phyloP scores from a whole-genome alignment of 2,329 filamentous ascomycete genomes.

The Pestalotiopsis sp. region DNA sequence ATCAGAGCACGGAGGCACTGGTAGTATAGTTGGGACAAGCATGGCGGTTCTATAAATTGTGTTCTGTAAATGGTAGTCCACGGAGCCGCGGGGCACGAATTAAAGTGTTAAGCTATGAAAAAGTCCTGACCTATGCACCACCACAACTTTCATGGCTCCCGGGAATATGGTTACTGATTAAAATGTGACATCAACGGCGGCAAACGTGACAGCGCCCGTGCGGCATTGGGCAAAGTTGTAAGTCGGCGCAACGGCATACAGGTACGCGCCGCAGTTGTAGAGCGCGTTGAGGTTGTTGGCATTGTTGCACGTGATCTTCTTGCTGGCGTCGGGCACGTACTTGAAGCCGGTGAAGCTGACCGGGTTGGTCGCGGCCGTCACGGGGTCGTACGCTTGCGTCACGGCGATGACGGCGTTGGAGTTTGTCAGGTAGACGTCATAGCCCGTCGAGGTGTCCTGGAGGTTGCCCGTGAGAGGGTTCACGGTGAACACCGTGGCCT shows the following conservation, averaged over 20 bases:
- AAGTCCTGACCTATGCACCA: too few species aligned
- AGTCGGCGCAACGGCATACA: not conserved
- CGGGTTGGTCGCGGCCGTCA: not conserved
- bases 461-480: not conserved
- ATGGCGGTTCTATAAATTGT: too few species aligned
- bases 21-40: too few species aligned
- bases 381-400: not conserved
- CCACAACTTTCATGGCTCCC: too few species aligned
- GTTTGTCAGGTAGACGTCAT: not conserved
- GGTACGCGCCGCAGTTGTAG: not conserved
- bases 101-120: too few species aligned
- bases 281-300: not conserved
- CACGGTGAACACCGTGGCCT: not conserved
- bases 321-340: not conserved
- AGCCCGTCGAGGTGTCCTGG: not conserved
- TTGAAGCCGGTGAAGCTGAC: not conserved
- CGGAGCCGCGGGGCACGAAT: too few species aligned
- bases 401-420: not conserved
- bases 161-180: too few species aligned
- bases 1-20: too few species aligned
- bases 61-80: too few species aligned
- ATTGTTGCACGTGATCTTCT: not conserved
- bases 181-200: not conserved
- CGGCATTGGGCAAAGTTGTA: not conserved
- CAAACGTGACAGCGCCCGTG: too few species aligned